Conservation (phyloP, 2,329 filamentous ascomycete species). For the Colletotrichum zoysiae region DNA sequence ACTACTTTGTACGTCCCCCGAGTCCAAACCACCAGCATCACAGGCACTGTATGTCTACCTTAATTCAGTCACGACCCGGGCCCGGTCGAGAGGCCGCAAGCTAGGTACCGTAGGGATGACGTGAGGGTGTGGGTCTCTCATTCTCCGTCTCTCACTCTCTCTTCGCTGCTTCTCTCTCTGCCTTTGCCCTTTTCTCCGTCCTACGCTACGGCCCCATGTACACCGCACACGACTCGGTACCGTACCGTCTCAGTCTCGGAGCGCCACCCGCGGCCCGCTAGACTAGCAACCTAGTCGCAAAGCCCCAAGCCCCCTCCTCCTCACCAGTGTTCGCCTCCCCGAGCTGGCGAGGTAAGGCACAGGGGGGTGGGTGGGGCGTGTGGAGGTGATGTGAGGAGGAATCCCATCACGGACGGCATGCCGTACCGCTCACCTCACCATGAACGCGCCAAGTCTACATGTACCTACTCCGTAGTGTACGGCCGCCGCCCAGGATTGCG, state of each 20-base stretch:
- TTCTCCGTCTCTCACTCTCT: background rate
- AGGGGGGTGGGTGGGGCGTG: background rate
- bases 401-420: constrained; percentile 8
- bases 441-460: constrained; percentile 6
- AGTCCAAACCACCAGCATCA: background rate
- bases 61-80: background rate
- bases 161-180: background rate
- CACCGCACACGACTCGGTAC: background rate
- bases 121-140: constrained; percentile 29
- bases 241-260: constrained; percentile 29
- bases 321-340: constrained; percentile 1
- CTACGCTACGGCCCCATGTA: background rate
- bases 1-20: background rate
- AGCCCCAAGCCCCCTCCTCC: background rate
- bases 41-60: background rate
- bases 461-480: background rate
- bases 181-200: constrained; percentile 13
- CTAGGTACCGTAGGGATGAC: constrained; percentile 37
- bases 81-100: constrained; percentile 3
- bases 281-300: constrained; percentile 6
- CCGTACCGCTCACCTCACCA: constrained; percentile 3
- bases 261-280: constrained; percentile 38
- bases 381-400: constrained; percentile 12
- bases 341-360: background rate
- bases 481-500: constrained; percentile 26